Percentiles rank a stretch among this genome's conserved stretches.
phyloP scores from a whole-genome alignment of 192 early-diverging fungal species.

The Ambispora gerdemannii region DNA sequence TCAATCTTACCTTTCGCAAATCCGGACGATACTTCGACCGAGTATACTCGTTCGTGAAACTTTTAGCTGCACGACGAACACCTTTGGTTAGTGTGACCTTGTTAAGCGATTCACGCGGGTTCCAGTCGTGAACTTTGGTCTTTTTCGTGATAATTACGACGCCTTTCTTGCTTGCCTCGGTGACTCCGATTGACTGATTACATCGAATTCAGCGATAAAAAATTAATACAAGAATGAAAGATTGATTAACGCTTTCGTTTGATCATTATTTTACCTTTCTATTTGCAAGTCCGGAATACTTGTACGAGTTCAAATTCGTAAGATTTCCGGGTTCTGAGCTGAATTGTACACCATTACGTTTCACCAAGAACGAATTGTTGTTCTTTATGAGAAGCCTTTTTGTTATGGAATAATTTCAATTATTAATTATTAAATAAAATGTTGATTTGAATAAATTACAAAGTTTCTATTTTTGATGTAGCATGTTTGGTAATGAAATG shows the following conservation, averaged over 20 bases:
- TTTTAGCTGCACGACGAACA: conserved; percentile 60
- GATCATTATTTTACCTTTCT: conserved; percentile 53
- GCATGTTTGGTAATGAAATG: too few relatives aligned
- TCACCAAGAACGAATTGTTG: conserved; percentile 76
- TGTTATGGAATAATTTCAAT: too few relatives aligned
- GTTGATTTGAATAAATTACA: background rate
- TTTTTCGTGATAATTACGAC: conserved; percentile 62
- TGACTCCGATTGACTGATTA: conserved; percentile 65
- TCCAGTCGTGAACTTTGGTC: conserved; percentile 48
- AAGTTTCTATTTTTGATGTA: background rate
- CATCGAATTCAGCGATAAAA: too few relatives aligned
- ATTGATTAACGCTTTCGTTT: too few relatives aligned
- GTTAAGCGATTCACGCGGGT: conserved; percentile 51
- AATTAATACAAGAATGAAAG: too few relatives aligned
- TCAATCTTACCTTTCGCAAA: conserved; percentile 52
- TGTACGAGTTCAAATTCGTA: conserved; percentile 75
- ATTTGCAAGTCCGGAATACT: conserved; percentile 79
- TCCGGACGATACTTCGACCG: conserved; percentile 67
- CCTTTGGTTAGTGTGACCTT: conserved; percentile 58
- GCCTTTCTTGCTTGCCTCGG: conserved; percentile 58
- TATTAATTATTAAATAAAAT: too few relatives aligned
- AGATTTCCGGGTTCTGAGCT: conserved; percentile 73
- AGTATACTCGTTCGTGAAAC: conserved; percentile 61
- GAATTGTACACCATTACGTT: conserved; percentile 73
- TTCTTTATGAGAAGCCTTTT: conserved; percentile 71